These are phyloP conservation scores for Sarcodon sp. DNA, from an alignment of 768 basidiomycete species.

Conservation along the genomic window DNA sequence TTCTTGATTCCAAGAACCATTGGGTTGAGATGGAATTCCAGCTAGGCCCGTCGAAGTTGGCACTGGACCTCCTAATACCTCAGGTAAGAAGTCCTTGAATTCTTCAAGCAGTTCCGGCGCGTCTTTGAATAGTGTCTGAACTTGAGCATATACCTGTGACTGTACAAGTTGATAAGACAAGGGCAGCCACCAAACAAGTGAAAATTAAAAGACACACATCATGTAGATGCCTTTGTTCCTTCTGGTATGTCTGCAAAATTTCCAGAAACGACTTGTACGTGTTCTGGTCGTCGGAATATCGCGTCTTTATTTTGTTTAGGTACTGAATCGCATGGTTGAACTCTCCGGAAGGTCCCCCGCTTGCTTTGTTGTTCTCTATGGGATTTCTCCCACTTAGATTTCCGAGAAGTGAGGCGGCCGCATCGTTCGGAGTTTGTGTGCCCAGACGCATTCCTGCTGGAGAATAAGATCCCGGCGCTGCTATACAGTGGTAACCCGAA, in stretches of 20 bases:
- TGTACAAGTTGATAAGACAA: conserved; percentile 11
- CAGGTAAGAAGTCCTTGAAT: conserved; percentile 74
- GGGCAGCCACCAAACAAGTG: conserved; percentile 1
- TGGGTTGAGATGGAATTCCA: conserved; percentile 38
- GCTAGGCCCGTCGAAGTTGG: conserved; percentile 26
- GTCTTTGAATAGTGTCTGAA: conserved; percentile 70
- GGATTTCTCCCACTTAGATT: conserved; percentile 26
- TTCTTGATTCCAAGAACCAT: conserved; percentile 13
- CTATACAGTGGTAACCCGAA: not conserved
- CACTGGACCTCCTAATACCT: conserved; percentile 30
- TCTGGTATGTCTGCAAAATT: conserved; percentile 79
- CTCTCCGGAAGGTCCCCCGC: conserved; percentile 28
- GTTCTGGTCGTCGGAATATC: conserved; percentile 81
- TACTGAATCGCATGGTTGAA: conserved; percentile 95
- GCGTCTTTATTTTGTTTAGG: conserved; percentile 95
- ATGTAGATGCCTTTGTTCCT: conserved; percentile 56
- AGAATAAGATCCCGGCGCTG: conserved; percentile 1
- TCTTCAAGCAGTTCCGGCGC: conserved; percentile 69
- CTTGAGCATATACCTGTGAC: conserved; percentile 73
- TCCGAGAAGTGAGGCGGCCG: conserved; percentile 49
- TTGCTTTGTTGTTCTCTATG: not conserved
- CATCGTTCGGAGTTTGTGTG: conserved; percentile 5
- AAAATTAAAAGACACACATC: conserved; percentile 38
- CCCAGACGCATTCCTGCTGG: conserved; percentile 1
- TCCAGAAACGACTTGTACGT: conserved; percentile 87